phyloP scores from a whole-genome alignment of 805 yeast species.

The Yarrowia osloensis region DNA sequence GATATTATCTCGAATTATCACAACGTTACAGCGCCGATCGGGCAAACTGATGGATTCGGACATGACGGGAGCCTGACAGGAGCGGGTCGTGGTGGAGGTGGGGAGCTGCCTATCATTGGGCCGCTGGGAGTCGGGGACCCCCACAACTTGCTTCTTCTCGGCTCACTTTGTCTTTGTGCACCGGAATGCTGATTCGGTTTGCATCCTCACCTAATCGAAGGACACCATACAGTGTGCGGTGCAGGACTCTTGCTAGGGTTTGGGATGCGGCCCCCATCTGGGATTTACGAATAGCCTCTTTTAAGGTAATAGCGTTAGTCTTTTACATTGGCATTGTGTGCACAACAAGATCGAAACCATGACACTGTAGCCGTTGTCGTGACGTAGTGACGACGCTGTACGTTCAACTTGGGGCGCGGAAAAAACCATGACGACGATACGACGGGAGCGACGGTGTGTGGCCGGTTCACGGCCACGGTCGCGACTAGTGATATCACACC shows the following conservation, averaged over 20 bases:
- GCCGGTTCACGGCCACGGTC: too few relatives aligned
- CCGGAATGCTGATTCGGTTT: constrained; percentile 10
- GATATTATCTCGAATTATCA: background rate
- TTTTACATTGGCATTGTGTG: constrained; percentile 20
- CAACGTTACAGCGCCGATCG: constrained; percentile 4
- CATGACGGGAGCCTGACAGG: too few relatives aligned
- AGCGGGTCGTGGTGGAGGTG: too few relatives aligned
- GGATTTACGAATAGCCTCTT: background rate
- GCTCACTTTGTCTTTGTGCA: background rate
- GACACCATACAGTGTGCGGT: background rate
- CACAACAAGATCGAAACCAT: constrained; percentile 20
- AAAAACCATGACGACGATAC: too few relatives aligned
- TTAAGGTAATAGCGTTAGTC: background rate
- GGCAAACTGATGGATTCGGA: background rate
- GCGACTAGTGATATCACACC: too few relatives aligned
- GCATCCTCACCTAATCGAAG: constrained; percentile 3
- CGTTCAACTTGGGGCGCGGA: too few relatives aligned
- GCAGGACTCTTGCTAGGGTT: background rate
- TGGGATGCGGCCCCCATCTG: background rate
- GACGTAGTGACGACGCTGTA: background rate
- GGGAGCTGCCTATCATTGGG: too few relatives aligned
- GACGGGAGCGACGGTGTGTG: too few relatives aligned
- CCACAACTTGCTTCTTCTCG: too few relatives aligned
- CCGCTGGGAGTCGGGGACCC: too few relatives aligned
- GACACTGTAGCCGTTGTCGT: constrained; percentile 10